Evolutionary conservation across 495 filamentous ascomycete species (phyloP), one percentile per base, ranked within the genome.

Genomic region (Trypethelium eluteriae): DNA sequence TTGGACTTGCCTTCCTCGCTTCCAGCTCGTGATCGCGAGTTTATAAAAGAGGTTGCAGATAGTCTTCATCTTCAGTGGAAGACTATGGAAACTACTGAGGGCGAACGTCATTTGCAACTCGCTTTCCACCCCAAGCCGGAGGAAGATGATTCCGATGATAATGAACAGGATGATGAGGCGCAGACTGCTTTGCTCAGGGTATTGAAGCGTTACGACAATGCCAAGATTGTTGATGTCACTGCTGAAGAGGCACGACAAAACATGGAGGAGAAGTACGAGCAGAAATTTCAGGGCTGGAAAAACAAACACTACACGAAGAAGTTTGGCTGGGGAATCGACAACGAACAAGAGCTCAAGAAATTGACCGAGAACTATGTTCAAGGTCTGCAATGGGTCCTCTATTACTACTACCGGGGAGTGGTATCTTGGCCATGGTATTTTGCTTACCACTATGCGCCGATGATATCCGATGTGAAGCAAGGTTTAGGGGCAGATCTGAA

Each of bases 341-440:
- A 92, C 72, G 85, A 96, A 61, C 81, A 86, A 25, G 91, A 96
- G 73, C 82, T 98, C 73, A 86, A 81, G 50, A 88, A 90, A 67
- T 80, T 99, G 69, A 86, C 90, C 1, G 91, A 96, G 77, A 99
- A 98, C 79, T 99, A 99, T 75, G 89, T 99, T 5, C 90, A 98
- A 79, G 95, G 95, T 38, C 78, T 99, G 62, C 95, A 99, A 73
- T 99, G 95, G 95, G 95, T 99, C 41, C 79, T 99, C 46, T 96
- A 88, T 77, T 98, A 98, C 78, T 99, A 99, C 74, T 98, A 99
- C 74, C 87, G 89, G 64, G 94, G 95, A 62, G 92, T 99, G 64
- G 95, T 88, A 36, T 97, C 93, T 62, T 99, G 95, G 95, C 90
- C 94, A 35, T 99, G 95, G 95, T 99, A 89, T 77, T 99, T 97